Evolutionary conservation across 2,329 filamentous ascomycete genomes (phyloP).

Genomic region (Stylonectria norvegica): DNA sequence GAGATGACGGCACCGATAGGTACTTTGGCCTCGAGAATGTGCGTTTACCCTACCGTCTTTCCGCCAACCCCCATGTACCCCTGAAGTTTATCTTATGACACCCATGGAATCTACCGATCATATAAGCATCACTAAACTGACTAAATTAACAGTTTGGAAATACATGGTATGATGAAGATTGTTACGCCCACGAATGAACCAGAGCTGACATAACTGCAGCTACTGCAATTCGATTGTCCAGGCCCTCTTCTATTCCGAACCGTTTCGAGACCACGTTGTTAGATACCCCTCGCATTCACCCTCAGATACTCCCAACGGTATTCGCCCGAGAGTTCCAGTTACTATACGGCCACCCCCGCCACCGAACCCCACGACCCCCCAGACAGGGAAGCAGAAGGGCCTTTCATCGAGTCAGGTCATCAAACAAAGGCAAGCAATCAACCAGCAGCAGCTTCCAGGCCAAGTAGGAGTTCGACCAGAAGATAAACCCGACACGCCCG

Average conservation of each 20-base stretch:
- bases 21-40: conserved; percentile 99
- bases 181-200: too few relatives aligned
- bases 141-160: conserved; percentile 74
- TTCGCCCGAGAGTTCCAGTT: conserved; percentile 54
- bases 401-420: conserved; percentile 53
- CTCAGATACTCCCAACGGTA: conserved; percentile 64
- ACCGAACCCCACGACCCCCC: conserved; percentile 39
- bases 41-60: conserved; percentile 38
- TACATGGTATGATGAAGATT: conserved; percentile 84
- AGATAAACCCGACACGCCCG: conserved; percentile 89
- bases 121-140: conserved; percentile 31
- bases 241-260: conserved; percentile 90
- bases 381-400: conserved; percentile 48
- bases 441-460: conserved; percentile 53
- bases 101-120: conserved; percentile 1
- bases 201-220: conserved; percentile 47
- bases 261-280: conserved; percentile 91
- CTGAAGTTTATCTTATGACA: conserved; percentile 7
- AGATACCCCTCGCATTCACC: conserved; percentile 77
- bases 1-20: conserved; percentile 89
- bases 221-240: conserved; percentile 99
- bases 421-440: conserved; percentile 54
- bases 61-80: conserved; percentile 6
- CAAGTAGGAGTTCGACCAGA: conserved; percentile 66
- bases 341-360: conserved; percentile 56